A percentile compares a stretch with the other conserved stretches of the same genome.
Evolutionary conservation across 2,329 filamentous ascomycete genomes (phyloP).

Genomic region (Epicoccum sorghinum): DNA sequence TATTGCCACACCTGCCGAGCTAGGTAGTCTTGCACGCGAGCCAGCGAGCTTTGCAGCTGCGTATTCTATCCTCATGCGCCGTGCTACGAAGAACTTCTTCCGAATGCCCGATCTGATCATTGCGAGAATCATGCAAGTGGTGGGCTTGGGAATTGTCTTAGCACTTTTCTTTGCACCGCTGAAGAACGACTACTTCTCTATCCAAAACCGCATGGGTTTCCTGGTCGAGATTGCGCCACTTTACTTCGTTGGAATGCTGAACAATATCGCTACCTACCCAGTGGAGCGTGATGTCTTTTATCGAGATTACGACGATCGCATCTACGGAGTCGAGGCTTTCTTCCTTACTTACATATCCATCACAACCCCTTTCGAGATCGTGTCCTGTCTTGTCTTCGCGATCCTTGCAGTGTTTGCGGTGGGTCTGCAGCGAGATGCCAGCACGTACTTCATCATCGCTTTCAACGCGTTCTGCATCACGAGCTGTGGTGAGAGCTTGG

Average conservation of each 20-base stretch:
- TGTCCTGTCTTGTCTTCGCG: constrained; percentile 69
- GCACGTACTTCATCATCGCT: constrained; percentile 70
- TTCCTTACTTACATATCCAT: constrained; percentile 72
- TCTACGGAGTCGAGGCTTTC: constrained; percentile 75
- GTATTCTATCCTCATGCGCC: constrained; percentile 70
- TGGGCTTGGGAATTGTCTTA: constrained; percentile 45
- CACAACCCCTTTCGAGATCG: constrained; percentile 74
- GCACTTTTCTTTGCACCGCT: constrained; percentile 70
- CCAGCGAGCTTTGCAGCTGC: constrained; percentile 67
- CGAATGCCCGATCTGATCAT: constrained; percentile 46
- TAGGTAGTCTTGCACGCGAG: constrained; percentile 70
- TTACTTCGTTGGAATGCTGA: constrained; percentile 76
- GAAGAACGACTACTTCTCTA: constrained; percentile 69
- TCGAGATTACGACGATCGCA: constrained; percentile 74
- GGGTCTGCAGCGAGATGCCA: constrained; percentile 66
- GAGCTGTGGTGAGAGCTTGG: constrained; percentile 74
- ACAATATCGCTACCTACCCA: constrained; percentile 78
- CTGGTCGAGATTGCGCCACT: constrained; percentile 74
- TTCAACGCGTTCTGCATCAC: constrained; percentile 77
- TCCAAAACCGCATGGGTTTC: constrained; percentile 77
- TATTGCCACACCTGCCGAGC: constrained; percentile 71
- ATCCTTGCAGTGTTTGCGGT: constrained; percentile 68
- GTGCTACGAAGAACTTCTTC: constrained; percentile 68
- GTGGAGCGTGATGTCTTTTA: constrained; percentile 77
- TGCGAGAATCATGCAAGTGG: constrained; percentile 48